Base-by-base conservation (phyloP, 2,329 filamentous ascomycete species). In the Aspergillus pseudotamarii region DNA sequence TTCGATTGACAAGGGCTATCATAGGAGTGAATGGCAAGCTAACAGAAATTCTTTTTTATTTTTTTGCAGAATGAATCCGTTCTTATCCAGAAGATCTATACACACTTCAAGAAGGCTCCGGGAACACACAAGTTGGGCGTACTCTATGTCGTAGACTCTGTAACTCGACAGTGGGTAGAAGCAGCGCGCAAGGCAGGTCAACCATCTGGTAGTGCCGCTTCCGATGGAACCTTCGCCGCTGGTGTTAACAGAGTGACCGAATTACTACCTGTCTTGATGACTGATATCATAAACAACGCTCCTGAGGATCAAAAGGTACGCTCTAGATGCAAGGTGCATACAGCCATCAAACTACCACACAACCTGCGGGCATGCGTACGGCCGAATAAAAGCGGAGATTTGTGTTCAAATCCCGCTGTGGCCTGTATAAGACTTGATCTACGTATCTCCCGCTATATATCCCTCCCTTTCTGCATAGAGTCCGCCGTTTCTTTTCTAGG, bases 101-200 rank as follows among this genome's bases (percentile, higher is more conserved):
- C 94, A 69, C 94, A 97, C 76, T 96, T 98, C 86, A 97, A 96
- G 81, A 96, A 95, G 81, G 90, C 94, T 71, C 92, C 93, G 64
- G 89, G 89, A 78, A 96, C 93, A 78, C 94, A 99, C 87, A 99
- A 99, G 83, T 87, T 99, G 80, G 95, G 95, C 82, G 94, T 97
- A 76, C 90, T 99, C 83, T 99, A 99, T 89, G 94, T 98, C 83
- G 92, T 99, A 94, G 95, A 99, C 86, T 97, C 94, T 85, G 94
- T 99, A 87, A 94, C 94, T 80, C 93, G 95, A 82, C 94, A 96
- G 84, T 99, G 95, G 94, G 89, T 97, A 84, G 94, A 98, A 80
- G 91, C 93, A 81, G 94, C 95, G 75, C 95, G 94, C 82, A 87
- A 89, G 75, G 87, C 91, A 71, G 92, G 91, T 74, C 94, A 98